Percentiles rank a stretch among this genome's conserved stretches.
phyloP scores from a whole-genome alignment of 805 yeast genomes.

The Candida corydali region DNA sequence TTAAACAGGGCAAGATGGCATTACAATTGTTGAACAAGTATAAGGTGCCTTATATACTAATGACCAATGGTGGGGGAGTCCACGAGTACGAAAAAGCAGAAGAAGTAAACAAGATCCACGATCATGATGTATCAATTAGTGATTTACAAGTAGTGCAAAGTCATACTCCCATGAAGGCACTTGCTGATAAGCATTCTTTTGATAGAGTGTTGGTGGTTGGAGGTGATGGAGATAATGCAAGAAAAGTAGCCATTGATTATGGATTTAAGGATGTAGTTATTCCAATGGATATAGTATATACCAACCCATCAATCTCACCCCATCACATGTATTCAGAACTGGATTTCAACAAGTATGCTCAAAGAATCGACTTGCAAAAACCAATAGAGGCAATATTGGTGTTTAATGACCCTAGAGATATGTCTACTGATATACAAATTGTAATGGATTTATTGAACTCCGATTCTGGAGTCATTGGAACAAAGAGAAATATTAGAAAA shows the following conservation, averaged over 20 bases:
- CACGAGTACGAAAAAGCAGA: constrained; percentile 56
- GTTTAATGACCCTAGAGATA: constrained; percentile 85
- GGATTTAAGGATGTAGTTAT: constrained; percentile 76
- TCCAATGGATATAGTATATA: constrained; percentile 65
- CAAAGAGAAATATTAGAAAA: constrained; percentile 35
- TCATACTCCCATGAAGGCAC: constrained; percentile 77
- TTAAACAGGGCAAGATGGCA: constrained; percentile 63
- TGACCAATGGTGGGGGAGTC: constrained; percentile 90
- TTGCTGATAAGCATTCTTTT: constrained; percentile 43
- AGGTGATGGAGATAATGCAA: constrained; percentile 66
- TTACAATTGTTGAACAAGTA: constrained; percentile 47
- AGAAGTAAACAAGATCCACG: constrained; percentile 13
- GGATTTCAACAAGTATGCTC: constrained; percentile 42
- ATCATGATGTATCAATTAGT: constrained; percentile 42
- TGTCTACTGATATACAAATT: constrained; percentile 81
- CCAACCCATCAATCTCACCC: constrained; percentile 58
- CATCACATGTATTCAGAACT: constrained; percentile 51
- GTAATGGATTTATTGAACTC: constrained; percentile 68
- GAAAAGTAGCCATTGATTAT: constrained; percentile 67
- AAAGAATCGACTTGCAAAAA: constrained; percentile 22
- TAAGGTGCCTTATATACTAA: constrained; percentile 70
- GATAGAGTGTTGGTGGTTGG: constrained; percentile 77
- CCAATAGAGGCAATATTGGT: constrained; percentile 75
- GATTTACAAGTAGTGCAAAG: constrained; percentile 73
- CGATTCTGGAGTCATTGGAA: constrained; percentile 60